These are phyloP conservation scores for Sphaerulina populicola DNA, from an alignment of 2,329 filamentous ascomycete genomes.

Conservation along the genomic window DNA sequence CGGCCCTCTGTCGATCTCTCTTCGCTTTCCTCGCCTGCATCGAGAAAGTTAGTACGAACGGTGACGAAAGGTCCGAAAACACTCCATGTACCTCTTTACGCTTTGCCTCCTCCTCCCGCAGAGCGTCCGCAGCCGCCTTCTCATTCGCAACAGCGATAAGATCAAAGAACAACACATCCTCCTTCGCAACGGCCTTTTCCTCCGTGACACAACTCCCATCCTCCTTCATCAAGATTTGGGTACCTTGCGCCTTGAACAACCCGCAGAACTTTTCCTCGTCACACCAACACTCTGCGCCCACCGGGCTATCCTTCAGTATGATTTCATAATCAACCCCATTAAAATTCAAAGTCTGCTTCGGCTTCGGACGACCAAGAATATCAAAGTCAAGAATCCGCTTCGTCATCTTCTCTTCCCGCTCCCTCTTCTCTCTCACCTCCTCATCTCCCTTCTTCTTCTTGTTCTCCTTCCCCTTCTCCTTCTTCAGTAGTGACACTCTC, in stretches of 20 bases:
- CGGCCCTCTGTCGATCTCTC: not conserved
- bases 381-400: not conserved
- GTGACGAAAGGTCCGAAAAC: too few species aligned
- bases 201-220: too few species aligned
- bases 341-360: not conserved
- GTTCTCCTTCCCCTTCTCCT: not conserved
- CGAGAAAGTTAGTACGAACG: too few species aligned
- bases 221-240: too few species aligned
- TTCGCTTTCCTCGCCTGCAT: not conserved
- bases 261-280: constrained; percentile 1
- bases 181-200: not conserved
- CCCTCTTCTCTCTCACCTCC: not conserved
- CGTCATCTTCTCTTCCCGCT: not conserved
- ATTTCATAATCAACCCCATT: constrained; percentile 3
- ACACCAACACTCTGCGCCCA: not conserved
- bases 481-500: not conserved
- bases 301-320: not conserved
- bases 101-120: not conserved
- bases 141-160: not conserved
- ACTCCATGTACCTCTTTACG: not conserved
- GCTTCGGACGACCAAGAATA: not conserved
- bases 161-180: constrained; percentile 2
- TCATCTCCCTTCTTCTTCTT: not conserved
- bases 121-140: not conserved
- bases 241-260: not conserved